Evolutionary conservation across 345 rosid genomes (phyloP).

Genomic region (Brassica carinata): DNA sequence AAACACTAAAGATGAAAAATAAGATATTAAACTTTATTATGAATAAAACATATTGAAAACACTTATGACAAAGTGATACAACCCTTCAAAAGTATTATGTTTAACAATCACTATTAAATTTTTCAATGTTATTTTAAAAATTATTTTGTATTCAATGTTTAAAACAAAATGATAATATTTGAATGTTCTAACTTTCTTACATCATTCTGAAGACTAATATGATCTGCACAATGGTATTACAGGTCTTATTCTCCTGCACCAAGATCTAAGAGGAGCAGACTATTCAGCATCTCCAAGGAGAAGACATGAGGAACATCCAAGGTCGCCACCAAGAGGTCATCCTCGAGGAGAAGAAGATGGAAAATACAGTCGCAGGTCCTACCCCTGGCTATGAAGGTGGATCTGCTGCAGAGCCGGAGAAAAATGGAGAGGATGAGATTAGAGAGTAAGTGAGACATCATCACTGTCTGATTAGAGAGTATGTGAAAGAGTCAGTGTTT

Average conservation of each 20-base stretch:
- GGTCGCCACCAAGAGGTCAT: constrained; percentile 79
- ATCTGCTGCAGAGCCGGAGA: constrained; percentile 38
- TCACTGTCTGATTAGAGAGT: constrained; percentile 38
- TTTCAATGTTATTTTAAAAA: too few species aligned
- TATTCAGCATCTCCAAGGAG: constrained; percentile 77
- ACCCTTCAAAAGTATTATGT: too few species aligned
- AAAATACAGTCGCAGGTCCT: constrained; percentile 53
- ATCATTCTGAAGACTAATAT: neutral
- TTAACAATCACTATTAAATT: too few species aligned
- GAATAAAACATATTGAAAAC: too few species aligned
- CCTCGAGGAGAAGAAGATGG: constrained; percentile 65
- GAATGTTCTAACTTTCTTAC: neutral
- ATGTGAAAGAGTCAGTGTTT: constrained; percentile 36
- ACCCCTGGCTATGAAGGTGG: constrained; percentile 62
- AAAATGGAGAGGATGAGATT: constrained; percentile 51
- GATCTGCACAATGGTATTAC: neutral
- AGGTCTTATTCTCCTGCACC: constrained; percentile 90
- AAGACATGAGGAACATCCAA: constrained; percentile 60
- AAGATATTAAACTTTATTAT: too few species aligned
- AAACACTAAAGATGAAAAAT: too few species aligned
- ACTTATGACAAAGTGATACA: too few species aligned
- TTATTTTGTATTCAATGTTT: too few species aligned
- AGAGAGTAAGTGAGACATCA: constrained; percentile 51
- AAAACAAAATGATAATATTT: too few species aligned
- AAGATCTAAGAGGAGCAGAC: constrained; percentile 56